These are phyloP conservation scores for Russula olivacea DNA, from an alignment of 768 basidiomycete genomes.

Conservation along the genomic window DNA sequence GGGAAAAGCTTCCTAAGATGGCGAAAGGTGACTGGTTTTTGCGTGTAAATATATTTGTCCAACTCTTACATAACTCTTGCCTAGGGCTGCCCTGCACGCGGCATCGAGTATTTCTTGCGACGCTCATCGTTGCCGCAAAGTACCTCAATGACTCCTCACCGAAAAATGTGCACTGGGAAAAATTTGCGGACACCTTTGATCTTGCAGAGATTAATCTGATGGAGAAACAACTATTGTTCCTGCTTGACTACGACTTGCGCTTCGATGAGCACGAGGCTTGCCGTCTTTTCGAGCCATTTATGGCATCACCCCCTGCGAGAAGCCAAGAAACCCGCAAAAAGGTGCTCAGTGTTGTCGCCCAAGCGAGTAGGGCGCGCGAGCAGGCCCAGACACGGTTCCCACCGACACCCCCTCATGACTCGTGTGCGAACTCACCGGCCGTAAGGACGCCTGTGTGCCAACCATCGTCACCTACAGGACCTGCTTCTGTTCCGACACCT, in stretches of 20 bases:
- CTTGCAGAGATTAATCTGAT: constrained; percentile 84
- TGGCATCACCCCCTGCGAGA: constrained; percentile 32
- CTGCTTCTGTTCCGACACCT: background rate
- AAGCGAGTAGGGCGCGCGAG: constrained; percentile 49
- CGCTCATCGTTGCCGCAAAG: constrained; percentile 92
- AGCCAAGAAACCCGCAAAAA: constrained; percentile 42
- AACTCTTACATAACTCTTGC: constrained; percentile 24
- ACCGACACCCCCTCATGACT: constrained; percentile 39
- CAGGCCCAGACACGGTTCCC: constrained; percentile 42
- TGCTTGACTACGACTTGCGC: constrained; percentile 90
- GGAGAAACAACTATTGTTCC: constrained; percentile 91
- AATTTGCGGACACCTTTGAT: constrained; percentile 71
- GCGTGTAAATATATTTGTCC: background rate
- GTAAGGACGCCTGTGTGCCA: constrained; percentile 2
- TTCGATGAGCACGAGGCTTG: constrained; percentile 79
- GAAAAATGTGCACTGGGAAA: constrained; percentile 92
- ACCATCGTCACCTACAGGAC: background rate
- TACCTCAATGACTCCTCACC: constrained; percentile 96
- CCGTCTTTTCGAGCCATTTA: constrained; percentile 61
- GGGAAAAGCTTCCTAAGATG: constrained; percentile 68
- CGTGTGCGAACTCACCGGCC: constrained; percentile 26
- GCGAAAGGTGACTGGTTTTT: constrained; percentile 63
- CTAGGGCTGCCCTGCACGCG: constrained; percentile 80
- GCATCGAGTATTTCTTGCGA: constrained; percentile 93
- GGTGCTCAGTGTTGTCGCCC: constrained; percentile 50